A percentile compares a stretch with the other conserved stretches of the same genome.
Conservation (phyloP, 495 filamentous ascomycete species). For the Neurospora sp. region DNA sequence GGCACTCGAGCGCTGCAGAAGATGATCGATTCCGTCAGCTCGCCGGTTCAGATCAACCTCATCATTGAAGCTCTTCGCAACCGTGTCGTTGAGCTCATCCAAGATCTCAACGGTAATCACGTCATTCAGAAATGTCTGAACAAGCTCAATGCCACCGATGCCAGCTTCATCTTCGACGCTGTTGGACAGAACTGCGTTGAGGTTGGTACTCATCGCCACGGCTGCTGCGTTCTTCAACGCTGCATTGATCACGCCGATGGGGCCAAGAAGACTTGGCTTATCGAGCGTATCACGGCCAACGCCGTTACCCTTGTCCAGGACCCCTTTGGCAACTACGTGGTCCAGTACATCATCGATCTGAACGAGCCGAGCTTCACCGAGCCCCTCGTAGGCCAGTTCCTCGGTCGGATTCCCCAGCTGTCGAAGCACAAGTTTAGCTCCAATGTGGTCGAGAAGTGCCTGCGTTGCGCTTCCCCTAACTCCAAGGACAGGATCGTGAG, state of each 20-base stretch:
- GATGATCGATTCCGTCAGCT: conserved; percentile 96
- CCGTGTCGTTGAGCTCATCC: conserved; percentile 83
- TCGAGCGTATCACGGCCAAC: conserved; percentile 72
- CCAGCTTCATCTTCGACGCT: conserved; percentile 92
- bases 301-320: conserved; percentile 81
- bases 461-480: conserved; percentile 61
- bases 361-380: conserved; percentile 73
- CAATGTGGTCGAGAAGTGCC: conserved; percentile 96
- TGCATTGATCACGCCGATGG: conserved; percentile 97
- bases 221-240: conserved; percentile 94
- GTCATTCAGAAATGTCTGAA: conserved; percentile 99
- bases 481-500: conserved; percentile 72
- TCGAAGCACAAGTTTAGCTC: conserved; percentile 99
- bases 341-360: conserved; percentile 95
- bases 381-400: conserved; percentile 69
- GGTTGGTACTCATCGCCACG: conserved; percentile 94
- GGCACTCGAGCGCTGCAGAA: conserved; percentile 94
- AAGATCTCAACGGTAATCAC: conserved; percentile 96
- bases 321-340: conserved; percentile 95
- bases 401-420: conserved; percentile 58
- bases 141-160: conserved; percentile 68
- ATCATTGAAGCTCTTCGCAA: conserved; percentile 69
- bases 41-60: conserved; percentile 60
- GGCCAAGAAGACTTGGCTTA: conserved; percentile 74
- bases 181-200: conserved; percentile 76